These are phyloP conservation scores for Blastobotrys muscicola DNA, from an alignment of 805 yeast species.

Conservation along the genomic window DNA sequence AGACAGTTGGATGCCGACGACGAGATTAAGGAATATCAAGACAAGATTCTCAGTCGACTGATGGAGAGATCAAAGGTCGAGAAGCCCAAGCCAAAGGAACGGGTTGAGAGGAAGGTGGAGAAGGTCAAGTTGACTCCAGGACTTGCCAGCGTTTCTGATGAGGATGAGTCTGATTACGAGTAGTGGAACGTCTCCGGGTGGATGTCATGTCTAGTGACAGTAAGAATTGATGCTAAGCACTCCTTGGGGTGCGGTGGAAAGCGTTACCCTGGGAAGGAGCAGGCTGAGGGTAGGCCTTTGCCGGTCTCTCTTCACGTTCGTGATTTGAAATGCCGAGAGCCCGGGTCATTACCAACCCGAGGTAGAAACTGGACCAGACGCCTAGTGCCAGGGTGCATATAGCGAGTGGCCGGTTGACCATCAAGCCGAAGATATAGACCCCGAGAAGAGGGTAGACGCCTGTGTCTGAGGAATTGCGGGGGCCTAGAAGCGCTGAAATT, in stretches of 20 bases:
- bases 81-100: constrained; percentile 12
- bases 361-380: constrained; percentile 13
- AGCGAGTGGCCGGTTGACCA: constrained; percentile 17
- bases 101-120: constrained; percentile 8
- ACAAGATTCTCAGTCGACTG: constrained; percentile 3
- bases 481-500: constrained; percentile 15
- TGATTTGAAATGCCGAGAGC: constrained; percentile 9
- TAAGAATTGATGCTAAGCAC: not conserved
- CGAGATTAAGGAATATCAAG: not conserved
- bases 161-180: constrained; percentile 17
- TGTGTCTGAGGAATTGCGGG: constrained; percentile 3
- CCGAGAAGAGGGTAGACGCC: constrained; percentile 17
- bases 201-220: not conserved
- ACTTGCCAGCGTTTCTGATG: constrained; percentile 20
- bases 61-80: constrained; percentile 7
- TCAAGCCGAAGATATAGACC: constrained; percentile 15
- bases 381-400: constrained; percentile 17
- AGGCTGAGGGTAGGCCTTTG: not conserved
- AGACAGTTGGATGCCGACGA: constrained; percentile 1
- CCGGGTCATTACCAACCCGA: constrained; percentile 14
- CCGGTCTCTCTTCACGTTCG: not conserved
- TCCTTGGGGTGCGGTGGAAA: not conserved
- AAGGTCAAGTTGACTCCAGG: constrained; percentile 19
- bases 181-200: not conserved
- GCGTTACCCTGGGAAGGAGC: not conserved